Percentiles rank a stretch among this genome's conserved stretches.
phyloP scores from a whole-genome alignment of 2,329 filamentous ascomycete genomes.

The Aspergillus sp. region DNA sequence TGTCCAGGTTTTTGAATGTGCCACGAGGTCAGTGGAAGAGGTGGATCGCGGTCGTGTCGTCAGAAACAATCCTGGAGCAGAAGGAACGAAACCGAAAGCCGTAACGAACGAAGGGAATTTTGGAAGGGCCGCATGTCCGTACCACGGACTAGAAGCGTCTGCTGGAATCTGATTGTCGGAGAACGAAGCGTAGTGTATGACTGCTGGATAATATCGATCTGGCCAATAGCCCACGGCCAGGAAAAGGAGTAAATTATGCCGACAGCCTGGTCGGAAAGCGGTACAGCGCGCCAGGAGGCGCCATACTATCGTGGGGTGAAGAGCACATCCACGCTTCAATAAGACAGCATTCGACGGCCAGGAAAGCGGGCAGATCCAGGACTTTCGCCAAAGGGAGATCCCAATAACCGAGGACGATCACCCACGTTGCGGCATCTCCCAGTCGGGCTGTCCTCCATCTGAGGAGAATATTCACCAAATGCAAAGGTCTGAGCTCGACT shows the following conservation, averaged over 20 bases:
- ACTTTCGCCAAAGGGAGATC: slow-evolving; percentile 36
- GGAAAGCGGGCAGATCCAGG: slow-evolving; percentile 34
- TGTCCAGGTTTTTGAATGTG: neutral
- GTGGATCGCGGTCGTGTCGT: no score
- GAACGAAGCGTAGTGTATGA: no score
- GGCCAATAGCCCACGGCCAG: no score
- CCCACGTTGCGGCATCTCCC: slow-evolving; percentile 41
- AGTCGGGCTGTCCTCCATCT: slow-evolving; percentile 64
- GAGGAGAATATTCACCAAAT: slow-evolving; percentile 71
- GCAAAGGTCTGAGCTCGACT: slow-evolving; percentile 90
- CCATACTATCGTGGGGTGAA: slow-evolving; percentile 20
- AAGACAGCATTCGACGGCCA: slow-evolving; percentile 47
- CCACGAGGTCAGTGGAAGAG: no score
- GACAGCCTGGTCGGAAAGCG: neutral
- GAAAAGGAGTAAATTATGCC: no score
- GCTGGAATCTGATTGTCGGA: no score
- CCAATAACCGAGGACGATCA: slow-evolving; percentile 32
- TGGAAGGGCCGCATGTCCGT: no score
- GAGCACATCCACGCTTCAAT: slow-evolving; percentile 22
- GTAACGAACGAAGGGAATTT: no score
- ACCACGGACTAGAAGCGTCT: no score
- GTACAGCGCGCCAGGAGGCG: slow-evolving; percentile 8
- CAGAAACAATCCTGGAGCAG: no score
- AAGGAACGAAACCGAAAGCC: no score
- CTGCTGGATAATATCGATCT: no score